Evolutionary conservation across 192 early-diverging fungal genomes (phyloP).

Genomic region (Coemansia sp.): DNA sequence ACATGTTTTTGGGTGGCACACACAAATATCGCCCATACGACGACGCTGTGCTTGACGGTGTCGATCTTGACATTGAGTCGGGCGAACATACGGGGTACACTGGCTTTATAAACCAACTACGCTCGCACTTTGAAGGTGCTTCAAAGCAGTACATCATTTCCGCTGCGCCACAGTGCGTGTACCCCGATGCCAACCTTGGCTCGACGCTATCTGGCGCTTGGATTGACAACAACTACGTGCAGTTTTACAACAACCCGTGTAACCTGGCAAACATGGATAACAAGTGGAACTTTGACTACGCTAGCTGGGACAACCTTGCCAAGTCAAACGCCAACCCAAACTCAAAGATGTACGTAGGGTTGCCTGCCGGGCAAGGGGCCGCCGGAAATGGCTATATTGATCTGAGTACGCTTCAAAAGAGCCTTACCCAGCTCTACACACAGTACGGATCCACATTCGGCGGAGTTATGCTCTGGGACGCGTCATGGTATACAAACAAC

Average conservation of each 20-base stretch:
- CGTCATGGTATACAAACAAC: slow-evolving; percentile 63
- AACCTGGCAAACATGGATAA: slow-evolving; percentile 50
- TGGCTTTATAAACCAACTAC: slow-evolving; percentile 59
- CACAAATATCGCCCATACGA: slow-evolving; percentile 65
- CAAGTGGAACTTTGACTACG: slow-evolving; percentile 69
- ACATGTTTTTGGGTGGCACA: slow-evolving; percentile 70
- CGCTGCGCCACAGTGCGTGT: slow-evolving; percentile 73
- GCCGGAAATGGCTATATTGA: slow-evolving; percentile 62
- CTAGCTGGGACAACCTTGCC: slow-evolving; percentile 64
- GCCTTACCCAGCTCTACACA: slow-evolving; percentile 48
- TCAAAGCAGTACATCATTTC: slow-evolving; percentile 60
- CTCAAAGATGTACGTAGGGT: slow-evolving; percentile 62
- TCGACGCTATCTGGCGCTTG: slow-evolving; percentile 54
- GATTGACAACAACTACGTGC: slow-evolving; percentile 68
- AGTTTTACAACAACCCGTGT: slow-evolving; percentile 85
- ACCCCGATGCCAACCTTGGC: slow-evolving; percentile 64
- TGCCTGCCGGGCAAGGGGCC: slow-evolving; percentile 58
- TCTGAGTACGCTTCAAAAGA: slow-evolving; percentile 33
- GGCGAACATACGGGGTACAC: slow-evolving; percentile 56
- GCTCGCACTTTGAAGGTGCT: slow-evolving; percentile 49
- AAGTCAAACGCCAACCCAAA: slow-evolving; percentile 55
- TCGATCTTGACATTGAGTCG: slow-evolving; percentile 72
- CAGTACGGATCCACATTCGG: slow-evolving; percentile 60
- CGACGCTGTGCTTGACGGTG: slow-evolving; percentile 68
- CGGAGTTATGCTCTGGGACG: slow-evolving; percentile 76